A percentile compares a stretch with the other conserved stretches of the same genome.
phyloP scores from a whole-genome alignment of 495 filamentous ascomycete species.

The Barbatosphaeria neglecta region DNA sequence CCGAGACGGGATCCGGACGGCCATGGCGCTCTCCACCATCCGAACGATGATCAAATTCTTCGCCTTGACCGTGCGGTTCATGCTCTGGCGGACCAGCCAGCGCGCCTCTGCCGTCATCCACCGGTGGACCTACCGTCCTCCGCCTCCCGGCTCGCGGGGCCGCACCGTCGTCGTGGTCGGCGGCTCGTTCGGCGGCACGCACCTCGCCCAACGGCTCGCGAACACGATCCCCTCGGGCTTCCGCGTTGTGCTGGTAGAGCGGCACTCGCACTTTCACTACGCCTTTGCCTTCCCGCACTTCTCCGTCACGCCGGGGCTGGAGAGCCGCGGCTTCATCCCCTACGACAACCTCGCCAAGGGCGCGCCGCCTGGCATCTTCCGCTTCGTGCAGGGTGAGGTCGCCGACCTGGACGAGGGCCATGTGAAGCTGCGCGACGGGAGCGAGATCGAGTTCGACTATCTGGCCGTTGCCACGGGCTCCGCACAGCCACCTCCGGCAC shows the following conservation, averaged over 20 bases:
- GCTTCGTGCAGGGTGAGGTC: constrained; percentile 10
- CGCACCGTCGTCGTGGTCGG: constrained; percentile 43
- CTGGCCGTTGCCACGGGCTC: constrained; percentile 41
- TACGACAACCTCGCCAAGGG: constrained; percentile 9
- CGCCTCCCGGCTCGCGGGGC: not conserved
- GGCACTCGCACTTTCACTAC: constrained; percentile 38
- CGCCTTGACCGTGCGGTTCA: not conserved
- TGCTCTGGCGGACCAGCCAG: not conserved
- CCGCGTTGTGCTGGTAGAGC: constrained; percentile 33
- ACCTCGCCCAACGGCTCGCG: constrained; percentile 37
- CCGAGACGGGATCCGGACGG: no score
- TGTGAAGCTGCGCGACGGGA: constrained; percentile 6
- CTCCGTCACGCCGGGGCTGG: constrained; percentile 10
- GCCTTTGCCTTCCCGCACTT: constrained; percentile 30
- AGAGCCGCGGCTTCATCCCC: constrained; percentile 20
- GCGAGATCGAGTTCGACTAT: constrained; percentile 37
- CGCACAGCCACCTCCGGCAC: constrained; percentile 35
- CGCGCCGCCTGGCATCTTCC: constrained; percentile 13
- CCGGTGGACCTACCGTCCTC: not conserved
- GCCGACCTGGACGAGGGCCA: constrained; percentile 7
- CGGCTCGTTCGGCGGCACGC: constrained; percentile 49
- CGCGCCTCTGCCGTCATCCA: not conserved
- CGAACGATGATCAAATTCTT: not conserved
- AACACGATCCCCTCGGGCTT: constrained; percentile 32
- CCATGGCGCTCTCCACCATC: not conserved